Conservation (phyloP, 208 protist species). For the Wallacemonas sp. region DNA sequence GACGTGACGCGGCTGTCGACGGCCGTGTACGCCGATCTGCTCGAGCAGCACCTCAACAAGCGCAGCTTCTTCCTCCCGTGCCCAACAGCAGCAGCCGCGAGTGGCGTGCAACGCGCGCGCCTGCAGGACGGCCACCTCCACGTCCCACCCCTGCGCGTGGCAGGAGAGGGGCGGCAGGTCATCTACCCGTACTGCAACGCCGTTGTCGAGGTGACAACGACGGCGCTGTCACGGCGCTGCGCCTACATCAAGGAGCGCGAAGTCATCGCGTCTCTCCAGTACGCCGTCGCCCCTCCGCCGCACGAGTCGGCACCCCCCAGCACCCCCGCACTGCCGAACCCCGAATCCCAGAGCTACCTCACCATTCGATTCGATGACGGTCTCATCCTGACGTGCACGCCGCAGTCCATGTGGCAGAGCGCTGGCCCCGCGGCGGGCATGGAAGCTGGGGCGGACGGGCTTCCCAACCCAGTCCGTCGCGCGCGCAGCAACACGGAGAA, state of each 20-base stretch:
- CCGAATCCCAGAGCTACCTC: constrained; percentile 19
- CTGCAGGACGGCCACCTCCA: background rate
- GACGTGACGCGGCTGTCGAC: constrained; percentile 2
- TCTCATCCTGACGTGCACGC: constrained; percentile 58
- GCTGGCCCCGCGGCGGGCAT: background rate
- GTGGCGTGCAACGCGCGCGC: no score
- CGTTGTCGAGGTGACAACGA: constrained; percentile 76
- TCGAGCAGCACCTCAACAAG: constrained; percentile 11
- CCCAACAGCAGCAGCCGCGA: no score
- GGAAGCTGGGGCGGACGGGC: background rate
- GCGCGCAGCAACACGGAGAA: constrained; percentile 3
- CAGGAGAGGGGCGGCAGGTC: constrained; percentile 41
- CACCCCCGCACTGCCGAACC: background rate
- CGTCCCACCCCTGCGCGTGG: constrained; percentile 18
- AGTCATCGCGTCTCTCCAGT: constrained; percentile 66
- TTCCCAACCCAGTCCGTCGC: background rate
- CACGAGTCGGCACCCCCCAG: background rate
- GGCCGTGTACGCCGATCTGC: constrained; percentile 17
- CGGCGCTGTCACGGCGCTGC: constrained; percentile 52
- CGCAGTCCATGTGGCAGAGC: background rate
- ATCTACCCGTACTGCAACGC: constrained; percentile 57
- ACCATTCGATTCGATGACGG: constrained; percentile 77
- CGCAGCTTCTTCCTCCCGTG: constrained; percentile 9
- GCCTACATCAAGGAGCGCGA: constrained; percentile 71
- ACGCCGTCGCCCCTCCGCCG: constrained; percentile 34